Conservation (phyloP, 2,329 filamentous ascomycete genomes). For the Clonostachys chloroleuca region DNA sequence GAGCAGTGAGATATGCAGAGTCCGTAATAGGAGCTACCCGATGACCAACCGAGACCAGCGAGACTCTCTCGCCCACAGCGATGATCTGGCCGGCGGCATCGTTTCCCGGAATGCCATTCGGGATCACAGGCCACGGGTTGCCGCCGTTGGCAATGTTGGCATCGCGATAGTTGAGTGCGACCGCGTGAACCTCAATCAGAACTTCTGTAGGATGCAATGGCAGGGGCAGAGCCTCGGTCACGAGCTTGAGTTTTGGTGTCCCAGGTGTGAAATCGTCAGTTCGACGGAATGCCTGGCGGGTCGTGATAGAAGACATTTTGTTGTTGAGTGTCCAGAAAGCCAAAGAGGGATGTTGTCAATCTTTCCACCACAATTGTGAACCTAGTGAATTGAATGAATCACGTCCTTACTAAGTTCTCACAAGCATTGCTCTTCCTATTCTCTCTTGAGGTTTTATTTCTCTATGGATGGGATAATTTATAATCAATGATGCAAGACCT, state of each 20-base stretch:
- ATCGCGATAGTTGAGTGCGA: conserved; percentile 26
- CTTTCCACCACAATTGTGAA: no score
- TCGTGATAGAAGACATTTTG: no score
- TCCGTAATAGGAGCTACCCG: conserved; percentile 28
- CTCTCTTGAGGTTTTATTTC: no score
- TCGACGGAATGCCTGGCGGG: conserved; percentile 14
- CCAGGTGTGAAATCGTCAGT: conserved; percentile 20
- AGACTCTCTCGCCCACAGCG: conserved; percentile 25
- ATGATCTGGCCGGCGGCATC: conserved; percentile 36
- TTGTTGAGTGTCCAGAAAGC: no score
- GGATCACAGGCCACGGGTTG: conserved; percentile 33
- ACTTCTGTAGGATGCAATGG: conserved; percentile 20
- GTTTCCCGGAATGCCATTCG: conserved; percentile 22
- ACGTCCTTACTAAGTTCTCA: no score
- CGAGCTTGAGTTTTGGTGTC: conserved; percentile 23
- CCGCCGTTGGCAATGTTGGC: conserved; percentile 28
- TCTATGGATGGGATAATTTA: no score
- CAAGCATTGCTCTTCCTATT: no score
- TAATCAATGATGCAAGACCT: no score
- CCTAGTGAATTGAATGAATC: no score
- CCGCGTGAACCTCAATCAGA: conserved; percentile 21
- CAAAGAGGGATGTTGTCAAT: no score
- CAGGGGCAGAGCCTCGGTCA: conserved; percentile 21
- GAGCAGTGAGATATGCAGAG: conserved; percentile 29
- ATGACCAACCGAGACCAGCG: conserved; percentile 22